Base-by-base conservation (phyloP, 1,284 basidiomycete genomes). In the Exobasidium rhododendri region DNA sequence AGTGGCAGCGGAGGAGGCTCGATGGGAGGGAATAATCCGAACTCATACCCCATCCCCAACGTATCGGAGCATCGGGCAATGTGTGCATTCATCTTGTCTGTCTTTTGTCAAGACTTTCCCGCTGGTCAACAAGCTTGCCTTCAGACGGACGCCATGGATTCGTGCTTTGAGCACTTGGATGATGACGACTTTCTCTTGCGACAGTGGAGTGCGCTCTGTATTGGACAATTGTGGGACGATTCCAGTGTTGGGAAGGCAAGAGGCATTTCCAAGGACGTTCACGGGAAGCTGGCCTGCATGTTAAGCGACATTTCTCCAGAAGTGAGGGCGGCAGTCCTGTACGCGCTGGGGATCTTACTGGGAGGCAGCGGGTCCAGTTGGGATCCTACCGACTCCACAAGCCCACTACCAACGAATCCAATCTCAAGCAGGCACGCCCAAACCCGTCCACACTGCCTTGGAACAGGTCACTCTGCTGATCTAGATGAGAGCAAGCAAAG, bases 21-120 rank as follows among this genome's bases (percentile, higher is more conserved):
- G 13, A 35, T 63, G 35, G 26, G 44, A 40, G 17, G 59, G 13
- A 31, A 31, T 35, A 31, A 47, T 46, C 13, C 43, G 57, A 24
- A 65, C 69, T 24, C n/a, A 13, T 28, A 81, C 24, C 78, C 79
- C 26, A 86, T 97, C 29, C 92, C 93, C 0, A 97, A 98, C 81
- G 88, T 89, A 55, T 91, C 91, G 14, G 94, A 98, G 80, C 94
- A 98, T 80, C 91, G 93, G 63, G 94, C 94, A 0, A 98, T 98
- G 94, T 98, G 94, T 77, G 92, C 93, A 0, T 98, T 97, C 82
- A 94, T 97, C 71, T 86, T 98, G 24, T 86, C 90, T n/a, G 88
- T 93, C 29, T 88, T 97, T 63, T 89, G 90, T 59, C 88, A 94
- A 24, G 92, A 94, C 72, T 94, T 89, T 79, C 85, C 86, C 5